These are phyloP conservation scores for Metschnikowia matae DNA, from an alignment of 805 yeast genomes.

Conservation along the genomic window DNA sequence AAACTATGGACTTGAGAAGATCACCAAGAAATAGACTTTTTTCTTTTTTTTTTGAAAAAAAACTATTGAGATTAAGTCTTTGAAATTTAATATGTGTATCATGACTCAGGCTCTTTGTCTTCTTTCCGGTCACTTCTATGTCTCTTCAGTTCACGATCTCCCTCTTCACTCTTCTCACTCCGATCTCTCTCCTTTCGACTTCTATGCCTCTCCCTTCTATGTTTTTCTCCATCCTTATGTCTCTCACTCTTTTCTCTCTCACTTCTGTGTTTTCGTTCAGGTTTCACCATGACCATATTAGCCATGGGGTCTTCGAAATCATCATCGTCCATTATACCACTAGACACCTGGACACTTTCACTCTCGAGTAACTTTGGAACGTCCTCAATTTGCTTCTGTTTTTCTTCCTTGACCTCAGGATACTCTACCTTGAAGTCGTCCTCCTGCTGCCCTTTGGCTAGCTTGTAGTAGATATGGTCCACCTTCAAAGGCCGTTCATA, in stretches of 20 bases:
- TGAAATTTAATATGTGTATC: not conserved
- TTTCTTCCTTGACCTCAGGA: slow-evolving; percentile 13
- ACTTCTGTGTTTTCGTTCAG: not conserved
- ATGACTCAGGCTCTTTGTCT: not conserved
- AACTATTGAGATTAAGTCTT: no score
- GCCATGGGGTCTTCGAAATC: slow-evolving; percentile 36
- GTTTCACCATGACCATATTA: slow-evolving; percentile 24
- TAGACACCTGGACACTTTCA: not conserved
- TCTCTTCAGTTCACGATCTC: not conserved
- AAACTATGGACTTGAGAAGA: slow-evolving; percentile 5
- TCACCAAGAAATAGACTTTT: not conserved
- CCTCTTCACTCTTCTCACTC: slow-evolving; percentile 1
- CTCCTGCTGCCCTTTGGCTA: slow-evolving; percentile 48
- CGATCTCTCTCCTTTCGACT: not conserved
- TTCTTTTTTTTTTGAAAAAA: no score
- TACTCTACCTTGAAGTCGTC: slow-evolving; percentile 37
- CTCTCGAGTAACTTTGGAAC: not conserved
- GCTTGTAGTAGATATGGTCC: slow-evolving; percentile 66
- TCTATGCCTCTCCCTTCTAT: not conserved
- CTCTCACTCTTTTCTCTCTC: not conserved
- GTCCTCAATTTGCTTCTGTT: slow-evolving; percentile 6
- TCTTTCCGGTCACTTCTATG: not conserved
- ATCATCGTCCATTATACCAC: slow-evolving; percentile 13
- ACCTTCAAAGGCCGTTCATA: slow-evolving; percentile 51
- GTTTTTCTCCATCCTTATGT: not conserved